Conservation (phyloP, 495 filamentous ascomycete species). For the Penicillium canescens region DNA sequence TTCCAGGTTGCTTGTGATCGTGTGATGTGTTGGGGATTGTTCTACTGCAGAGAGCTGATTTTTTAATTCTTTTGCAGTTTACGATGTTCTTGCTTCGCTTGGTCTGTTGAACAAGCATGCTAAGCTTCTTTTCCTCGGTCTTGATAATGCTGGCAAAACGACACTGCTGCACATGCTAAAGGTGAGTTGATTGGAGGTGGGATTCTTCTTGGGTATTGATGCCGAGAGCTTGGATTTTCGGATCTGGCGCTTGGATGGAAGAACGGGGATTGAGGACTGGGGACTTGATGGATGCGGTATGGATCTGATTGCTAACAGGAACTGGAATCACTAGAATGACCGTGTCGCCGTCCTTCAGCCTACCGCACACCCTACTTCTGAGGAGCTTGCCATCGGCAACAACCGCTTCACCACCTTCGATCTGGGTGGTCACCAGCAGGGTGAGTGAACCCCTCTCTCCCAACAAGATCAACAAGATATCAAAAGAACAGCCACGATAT, state of each 20-base stretch:
- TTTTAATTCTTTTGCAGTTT: constrained; percentile 60
- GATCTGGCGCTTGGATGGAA: neutral
- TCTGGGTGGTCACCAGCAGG: constrained; percentile 95
- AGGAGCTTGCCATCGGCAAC: constrained; percentile 95
- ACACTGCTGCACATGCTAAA: constrained; percentile 92
- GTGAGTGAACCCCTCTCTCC: constrained; percentile 45
- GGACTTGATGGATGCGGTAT: constrained; percentile 1
- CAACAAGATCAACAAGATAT: neutral
- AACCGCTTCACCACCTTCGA: constrained; percentile 98
- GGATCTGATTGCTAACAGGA: constrained; percentile 14
- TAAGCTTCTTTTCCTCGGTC: constrained; percentile 89
- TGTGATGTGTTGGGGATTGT: neutral
- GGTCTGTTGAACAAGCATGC: constrained; percentile 96
- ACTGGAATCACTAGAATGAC: constrained; percentile 66
- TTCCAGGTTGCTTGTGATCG: constrained; percentile 14
- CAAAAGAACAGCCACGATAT: too few relatives aligned
- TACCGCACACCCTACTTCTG: constrained; percentile 87
- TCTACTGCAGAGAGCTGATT: constrained; percentile 10
- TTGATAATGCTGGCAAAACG: constrained; percentile 98
- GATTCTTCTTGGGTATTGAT: too few relatives aligned
- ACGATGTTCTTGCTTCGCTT: constrained; percentile 84
- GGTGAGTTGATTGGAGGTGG: constrained; percentile 49
- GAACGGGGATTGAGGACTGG: neutral
- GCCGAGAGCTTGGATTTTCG: neutral
- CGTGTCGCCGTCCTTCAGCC: constrained; percentile 91